These are phyloP conservation scores for Lactarius deliciosus DNA, from an alignment of 768 basidiomycete species.

Conservation along the genomic window DNA sequence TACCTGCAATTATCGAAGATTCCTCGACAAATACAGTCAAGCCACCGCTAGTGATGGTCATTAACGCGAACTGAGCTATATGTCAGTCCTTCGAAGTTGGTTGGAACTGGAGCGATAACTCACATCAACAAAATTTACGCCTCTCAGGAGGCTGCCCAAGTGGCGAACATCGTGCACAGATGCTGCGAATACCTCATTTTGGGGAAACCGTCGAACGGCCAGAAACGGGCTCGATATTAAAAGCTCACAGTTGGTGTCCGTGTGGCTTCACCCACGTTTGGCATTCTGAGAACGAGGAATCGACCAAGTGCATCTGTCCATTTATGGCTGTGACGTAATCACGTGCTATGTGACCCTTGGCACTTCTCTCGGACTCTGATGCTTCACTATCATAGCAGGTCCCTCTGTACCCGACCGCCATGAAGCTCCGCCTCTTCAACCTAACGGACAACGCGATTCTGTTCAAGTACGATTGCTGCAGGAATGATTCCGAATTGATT, in stretches of 20 bases:
- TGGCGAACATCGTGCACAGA: slow-evolving; percentile 82
- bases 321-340: slow-evolving; percentile 7
- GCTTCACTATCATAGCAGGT: no score
- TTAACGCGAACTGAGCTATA: slow-evolving; percentile 59
- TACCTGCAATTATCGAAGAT: slow-evolving; percentile 76
- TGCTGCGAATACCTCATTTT: slow-evolving; percentile 56
- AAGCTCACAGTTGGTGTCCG: slow-evolving; percentile 19
- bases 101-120: slow-evolving; percentile 33
- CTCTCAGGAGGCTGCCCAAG: slow-evolving; percentile 73
- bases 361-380: neutral
- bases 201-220: neutral
- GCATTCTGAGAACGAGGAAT: slow-evolving; percentile 4
- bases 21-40: slow-evolving; percentile 84
- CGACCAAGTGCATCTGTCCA: no score
- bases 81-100: slow-evolving; percentile 6
- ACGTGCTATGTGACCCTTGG: neutral
- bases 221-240: neutral
- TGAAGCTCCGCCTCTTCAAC: slow-evolving; percentile 40
- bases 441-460: slow-evolving; percentile 37
- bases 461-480: slow-evolving; percentile 17
- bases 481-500: neutral
- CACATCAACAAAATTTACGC: slow-evolving; percentile 80
- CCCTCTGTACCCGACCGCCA: neutral
- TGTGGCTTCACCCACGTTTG: slow-evolving; percentile 1
- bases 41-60: slow-evolving; percentile 68